These are phyloP conservation scores for Cryptosporidium ubiquitum DNA, from an alignment of 169 alveolate species.

Conservation along the genomic window DNA sequence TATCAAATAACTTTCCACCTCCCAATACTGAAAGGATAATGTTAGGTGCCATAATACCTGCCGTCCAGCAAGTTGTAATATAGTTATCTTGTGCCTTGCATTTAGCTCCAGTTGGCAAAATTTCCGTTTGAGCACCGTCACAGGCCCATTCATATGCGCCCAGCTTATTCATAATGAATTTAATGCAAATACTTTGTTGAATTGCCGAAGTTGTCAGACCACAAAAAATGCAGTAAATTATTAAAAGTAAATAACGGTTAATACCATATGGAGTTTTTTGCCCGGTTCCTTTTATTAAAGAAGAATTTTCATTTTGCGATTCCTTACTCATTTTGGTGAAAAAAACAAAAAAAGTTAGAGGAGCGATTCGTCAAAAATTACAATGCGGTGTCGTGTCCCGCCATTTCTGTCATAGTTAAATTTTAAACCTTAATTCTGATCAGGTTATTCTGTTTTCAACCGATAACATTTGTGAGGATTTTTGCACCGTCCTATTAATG, in stretches of 20 bases:
- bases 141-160: conserved; percentile 73
- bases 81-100: conserved; percentile 61
- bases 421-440: background rate
- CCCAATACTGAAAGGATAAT: conserved; percentile 61
- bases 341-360: background rate
- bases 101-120: conserved; percentile 64
- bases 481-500: background rate
- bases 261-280: conserved; percentile 50
- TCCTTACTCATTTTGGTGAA: conserved; percentile 8
- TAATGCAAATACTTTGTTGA: conserved; percentile 70
- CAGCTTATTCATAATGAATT: conserved; percentile 46
- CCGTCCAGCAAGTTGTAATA: conserved; percentile 70
- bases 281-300: background rate
- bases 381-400: conserved; percentile 35
- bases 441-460: background rate
- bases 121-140: background rate
- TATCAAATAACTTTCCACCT: conserved; percentile 63
- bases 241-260: conserved; percentile 38
- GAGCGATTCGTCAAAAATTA: background rate
- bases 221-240: conserved; percentile 51
- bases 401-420: background rate
- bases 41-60: conserved; percentile 73
- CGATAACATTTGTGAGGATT: background rate
- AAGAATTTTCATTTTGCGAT: background rate
- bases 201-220: conserved; percentile 68